phyloP scores from a whole-genome alignment of 2,329 filamentous ascomycete species.

The Colletotrichum limetticola region DNA sequence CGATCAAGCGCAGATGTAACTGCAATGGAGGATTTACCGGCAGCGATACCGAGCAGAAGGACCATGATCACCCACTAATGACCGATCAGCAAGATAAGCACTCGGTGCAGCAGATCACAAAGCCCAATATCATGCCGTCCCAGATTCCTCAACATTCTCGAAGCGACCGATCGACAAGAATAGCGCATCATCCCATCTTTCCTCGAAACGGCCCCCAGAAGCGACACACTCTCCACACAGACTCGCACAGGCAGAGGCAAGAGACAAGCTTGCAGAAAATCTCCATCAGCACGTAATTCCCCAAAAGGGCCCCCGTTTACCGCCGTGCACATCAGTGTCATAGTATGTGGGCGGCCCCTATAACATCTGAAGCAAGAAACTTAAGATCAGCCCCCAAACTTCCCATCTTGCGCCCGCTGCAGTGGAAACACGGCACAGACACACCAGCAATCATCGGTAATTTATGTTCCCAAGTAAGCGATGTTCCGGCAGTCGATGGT shows the following conservation, averaged over 20 bases:
- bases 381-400: neutral
- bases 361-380: neutral
- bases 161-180: neutral
- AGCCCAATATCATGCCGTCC: neutral
- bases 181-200: slow-evolving; percentile 1
- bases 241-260: no score
- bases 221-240: neutral
- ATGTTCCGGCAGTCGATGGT: neutral
- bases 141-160: neutral
- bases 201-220: neutral
- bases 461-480: neutral
- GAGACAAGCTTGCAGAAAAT: neutral
- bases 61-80: neutral
- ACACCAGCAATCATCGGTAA: neutral
- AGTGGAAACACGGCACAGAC: neutral
- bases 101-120: neutral
- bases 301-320: neutral
- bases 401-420: neutral
- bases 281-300: neutral
- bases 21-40: neutral
- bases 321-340: no score
- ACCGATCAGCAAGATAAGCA: slow-evolving; percentile 16
- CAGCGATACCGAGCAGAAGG: neutral
- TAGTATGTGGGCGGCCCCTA: neutral
- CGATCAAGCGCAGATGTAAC: no score